Percentiles rank a stretch among this genome's conserved stretches.
These are phyloP conservation scores for Plectosphaerella cucumerina DNA, from an alignment of 2,329 filamentous ascomycete genomes.

Conservation along the genomic window DNA sequence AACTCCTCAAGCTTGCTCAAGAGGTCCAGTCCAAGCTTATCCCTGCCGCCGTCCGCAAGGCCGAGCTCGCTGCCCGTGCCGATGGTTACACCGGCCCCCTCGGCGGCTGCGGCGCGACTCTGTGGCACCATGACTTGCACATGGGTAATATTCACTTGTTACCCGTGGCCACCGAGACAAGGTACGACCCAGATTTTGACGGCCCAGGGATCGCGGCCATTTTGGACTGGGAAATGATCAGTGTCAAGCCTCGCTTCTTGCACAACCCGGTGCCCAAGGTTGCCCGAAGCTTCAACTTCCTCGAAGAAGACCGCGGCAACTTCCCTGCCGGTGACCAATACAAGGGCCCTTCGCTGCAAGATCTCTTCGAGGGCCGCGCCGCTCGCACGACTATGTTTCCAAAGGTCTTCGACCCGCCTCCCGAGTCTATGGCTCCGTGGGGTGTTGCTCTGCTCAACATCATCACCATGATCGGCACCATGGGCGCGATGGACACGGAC, in stretches of 20 bases:
- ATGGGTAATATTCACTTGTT: slow-evolving; percentile 4
- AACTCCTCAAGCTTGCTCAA: neutral
- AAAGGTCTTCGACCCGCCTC: neutral
- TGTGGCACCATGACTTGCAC: slow-evolving; percentile 8
- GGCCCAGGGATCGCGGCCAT: slow-evolving; percentile 6
- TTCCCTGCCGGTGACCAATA: neutral
- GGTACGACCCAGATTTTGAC: neutral
- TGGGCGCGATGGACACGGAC: neutral
- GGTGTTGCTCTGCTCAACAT: neutral
- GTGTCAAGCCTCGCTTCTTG: slow-evolving; percentile 6
- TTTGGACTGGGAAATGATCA: slow-evolving; percentile 11
- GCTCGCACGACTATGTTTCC: neutral
- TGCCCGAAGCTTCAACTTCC: neutral
- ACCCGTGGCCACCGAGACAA: neutral
- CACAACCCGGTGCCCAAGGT: neutral
- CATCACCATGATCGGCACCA: neutral
- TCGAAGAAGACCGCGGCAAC: neutral
- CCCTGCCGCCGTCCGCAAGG: neutral
- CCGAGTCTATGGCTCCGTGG: neutral
- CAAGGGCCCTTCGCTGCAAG: neutral
- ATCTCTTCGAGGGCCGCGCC: neutral
- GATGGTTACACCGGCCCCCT: neutral
- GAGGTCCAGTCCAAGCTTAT: neutral
- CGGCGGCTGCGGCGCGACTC: slow-evolving; percentile 4
- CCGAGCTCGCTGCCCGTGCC: neutral